Evolutionary conservation across 768 basidiomycete species (phyloP).

Genomic region (Lactarius trivialis): DNA sequence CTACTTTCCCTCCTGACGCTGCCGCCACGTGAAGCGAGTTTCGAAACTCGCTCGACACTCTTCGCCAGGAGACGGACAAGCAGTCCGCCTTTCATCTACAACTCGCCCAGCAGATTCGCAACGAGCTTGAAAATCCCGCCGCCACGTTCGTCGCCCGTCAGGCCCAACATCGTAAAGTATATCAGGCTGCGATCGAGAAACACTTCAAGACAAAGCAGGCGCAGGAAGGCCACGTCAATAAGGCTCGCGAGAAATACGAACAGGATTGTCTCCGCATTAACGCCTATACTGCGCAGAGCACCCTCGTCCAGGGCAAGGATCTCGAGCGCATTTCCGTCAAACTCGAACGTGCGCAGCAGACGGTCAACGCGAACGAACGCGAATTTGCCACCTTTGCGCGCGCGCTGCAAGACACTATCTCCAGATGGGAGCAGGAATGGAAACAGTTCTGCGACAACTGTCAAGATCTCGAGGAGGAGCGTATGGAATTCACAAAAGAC

Average conservation of each 20-base stretch:
- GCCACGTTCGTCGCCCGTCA: conserved; percentile 57
- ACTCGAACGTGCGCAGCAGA: conserved; percentile 82
- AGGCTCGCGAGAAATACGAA: conserved; percentile 92
- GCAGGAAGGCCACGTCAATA: conserved; percentile 78
- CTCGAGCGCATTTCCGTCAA: conserved; percentile 84
- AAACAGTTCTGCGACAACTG: conserved; percentile 89
- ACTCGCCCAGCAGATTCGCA: conserved; percentile 68
- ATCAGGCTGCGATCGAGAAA: conserved; percentile 79
- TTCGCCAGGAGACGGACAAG: conserved; percentile 77
- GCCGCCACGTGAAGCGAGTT: conserved; percentile 53
- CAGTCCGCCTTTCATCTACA: conserved; percentile 68
- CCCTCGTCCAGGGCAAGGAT: conserved; percentile 88
- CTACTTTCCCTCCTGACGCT: background rate
- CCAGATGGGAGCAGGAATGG: conserved; percentile 92
- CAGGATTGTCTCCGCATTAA: conserved; percentile 90
- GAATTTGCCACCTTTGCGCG: conserved; percentile 87
- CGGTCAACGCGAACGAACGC: conserved; percentile 84
- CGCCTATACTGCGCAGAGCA: conserved; percentile 85
- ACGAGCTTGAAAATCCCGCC: conserved; percentile 64
- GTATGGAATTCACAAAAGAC: conserved; percentile 92
- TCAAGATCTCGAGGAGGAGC: conserved; percentile 93
- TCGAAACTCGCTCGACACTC: conserved; percentile 69
- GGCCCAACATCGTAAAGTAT: conserved; percentile 63
- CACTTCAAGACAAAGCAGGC: conserved; percentile 83
- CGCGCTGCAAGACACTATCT: conserved; percentile 68